Evolutionary conservation across 345 rosid species (phyloP), one percentile per base, ranked within the genome.

Genomic region (Barbarea vulgaris): DNA sequence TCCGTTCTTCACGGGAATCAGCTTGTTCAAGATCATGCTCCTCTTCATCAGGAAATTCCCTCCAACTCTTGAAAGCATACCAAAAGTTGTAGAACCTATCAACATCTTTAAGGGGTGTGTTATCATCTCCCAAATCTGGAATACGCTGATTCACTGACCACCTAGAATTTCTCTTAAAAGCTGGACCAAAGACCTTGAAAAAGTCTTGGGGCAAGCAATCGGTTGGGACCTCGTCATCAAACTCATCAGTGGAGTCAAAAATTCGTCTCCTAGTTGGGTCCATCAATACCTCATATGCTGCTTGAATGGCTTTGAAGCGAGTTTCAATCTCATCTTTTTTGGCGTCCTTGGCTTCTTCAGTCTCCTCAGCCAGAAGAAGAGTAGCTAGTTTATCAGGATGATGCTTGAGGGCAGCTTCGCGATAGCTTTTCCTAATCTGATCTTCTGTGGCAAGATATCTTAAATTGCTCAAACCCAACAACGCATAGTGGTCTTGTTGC

Each of bases 391-490:
- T 96, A 85, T 96, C 98, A 39, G 98, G 97, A 67, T 93, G 98
- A 84, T 85, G 85, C 87, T 85, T 89, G 84, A 96, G 61, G 15
- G 99, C 99, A 75, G 93, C 88, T 60, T 96, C 98, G 3, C 96
- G 89, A 44, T 93, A 96, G 67, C 88, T 86, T 79, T 84, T 93
- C 60, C 87, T 88, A 51, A 96, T 96, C 86, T 93, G 99, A 70
- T 93, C 98, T 79, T 96, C 99, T 2, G 97, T 89, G 27, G 98
- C 97, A 79, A 96, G 98, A 66, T 96, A 96, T 73, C 99, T 84
- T 44, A 93, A 76, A 81, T 89, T 94, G 65, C 88, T 72, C 87
- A 96, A 79, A 54, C 98, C 98, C 84, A 93, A 56, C 79, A 96
- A 72, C 0, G 97, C 97, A 84, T 96, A 96, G 81, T 90, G 98